Evolutionary conservation across 345 rosid species (phyloP), one percentile per base, ranked within the genome.

Genomic region (Iberis pinnata): DNA sequence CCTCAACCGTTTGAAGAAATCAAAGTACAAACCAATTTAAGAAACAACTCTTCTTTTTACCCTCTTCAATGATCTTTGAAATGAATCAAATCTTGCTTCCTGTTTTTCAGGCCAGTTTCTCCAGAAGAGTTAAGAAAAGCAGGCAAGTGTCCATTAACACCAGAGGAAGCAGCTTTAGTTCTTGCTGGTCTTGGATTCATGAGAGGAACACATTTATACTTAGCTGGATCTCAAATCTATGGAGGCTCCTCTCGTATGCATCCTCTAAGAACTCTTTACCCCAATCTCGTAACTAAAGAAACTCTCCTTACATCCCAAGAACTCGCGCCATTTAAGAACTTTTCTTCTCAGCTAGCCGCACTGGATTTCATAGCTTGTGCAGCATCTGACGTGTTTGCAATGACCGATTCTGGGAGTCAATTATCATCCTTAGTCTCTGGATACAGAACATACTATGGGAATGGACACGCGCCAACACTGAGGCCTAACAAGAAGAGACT

Each of bases 371-470:
- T 90, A 52, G 89, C 83, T 11, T 90, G 92, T 65, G 89, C 89
- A 55, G 83, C 89, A 29, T 78, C 96, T 29, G 93, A 87, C 53
- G 88, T 84, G 26, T 90, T 87, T 67, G 87, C 96, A 29, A 80
- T 87, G 95, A 90, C 95, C 8, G 98, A 84, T 63, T 90, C 98
- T 2, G 96, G 98, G 48, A 90, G 95, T 74, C 98, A 90, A 60
- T 44, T 90, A 53, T 81, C 96, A 0, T 90, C 96, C n/a, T 61
- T 87, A 36, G 98, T 84, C 12, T 81, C 96, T 48, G 96, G 96
- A 54, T 81, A 76, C 63, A 70, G 93, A 56, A 80, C 88, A 25
- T 90, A 90, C 77, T 83, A 79, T 2, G 95, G 98, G 0, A 73
- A 57, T 15, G 82, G 80, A 1, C 73, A 58, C 2, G 79, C 98